phyloP scores from a whole-genome alignment of 139 green algal genomes.

The Chlamydomonas sphaeroides region DNA sequence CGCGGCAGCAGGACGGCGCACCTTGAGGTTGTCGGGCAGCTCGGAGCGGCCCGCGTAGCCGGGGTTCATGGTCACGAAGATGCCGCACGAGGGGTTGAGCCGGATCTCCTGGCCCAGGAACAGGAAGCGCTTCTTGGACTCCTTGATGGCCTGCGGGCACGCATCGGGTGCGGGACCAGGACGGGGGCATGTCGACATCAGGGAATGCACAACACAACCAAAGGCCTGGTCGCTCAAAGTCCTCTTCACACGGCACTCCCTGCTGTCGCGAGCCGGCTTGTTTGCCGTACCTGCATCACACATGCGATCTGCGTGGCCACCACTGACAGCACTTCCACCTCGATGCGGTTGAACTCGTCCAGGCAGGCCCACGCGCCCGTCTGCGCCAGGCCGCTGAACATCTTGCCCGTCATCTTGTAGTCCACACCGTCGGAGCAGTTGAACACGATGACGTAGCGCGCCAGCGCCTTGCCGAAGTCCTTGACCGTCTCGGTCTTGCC shows the following conservation, averaged over 20 bases:
- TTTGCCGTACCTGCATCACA: slow-evolving; percentile 82
- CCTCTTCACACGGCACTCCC: too few species aligned
- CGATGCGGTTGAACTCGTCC: slow-evolving; percentile 92
- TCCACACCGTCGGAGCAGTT: slow-evolving; percentile 90
- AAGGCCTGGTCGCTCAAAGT: too few species aligned
- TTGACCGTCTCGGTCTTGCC: slow-evolving; percentile 90
- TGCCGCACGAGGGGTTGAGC: slow-evolving; percentile 81
- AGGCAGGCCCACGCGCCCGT: slow-evolving; percentile 88
- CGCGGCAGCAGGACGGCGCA: too few species aligned
- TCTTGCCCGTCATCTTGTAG: slow-evolving; percentile 89
- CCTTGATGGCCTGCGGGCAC: slow-evolving; percentile 81
- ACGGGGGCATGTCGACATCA: too few species aligned
- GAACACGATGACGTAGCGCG: slow-evolving; percentile 87
- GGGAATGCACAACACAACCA: too few species aligned
- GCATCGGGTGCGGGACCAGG: neutral
- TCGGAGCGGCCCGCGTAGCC: slow-evolving; percentile 76
- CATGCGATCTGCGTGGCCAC: slow-evolving; percentile 85
- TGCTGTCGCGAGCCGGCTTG: too few species aligned
- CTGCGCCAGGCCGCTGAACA: slow-evolving; percentile 85
- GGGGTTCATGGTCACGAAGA: slow-evolving; percentile 94
- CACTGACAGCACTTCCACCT: slow-evolving; percentile 89
- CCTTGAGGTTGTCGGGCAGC: slow-evolving; percentile 89
- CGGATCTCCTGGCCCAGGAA: slow-evolving; percentile 86
- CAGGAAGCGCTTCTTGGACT: slow-evolving; percentile 73
- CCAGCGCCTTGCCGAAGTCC: slow-evolving; percentile 81